A percentile compares a stretch with the other conserved stretches of the same genome.
Evolutionary conservation across 345 rosid genomes (phyloP).

Genomic region (Brassica juncea): DNA sequence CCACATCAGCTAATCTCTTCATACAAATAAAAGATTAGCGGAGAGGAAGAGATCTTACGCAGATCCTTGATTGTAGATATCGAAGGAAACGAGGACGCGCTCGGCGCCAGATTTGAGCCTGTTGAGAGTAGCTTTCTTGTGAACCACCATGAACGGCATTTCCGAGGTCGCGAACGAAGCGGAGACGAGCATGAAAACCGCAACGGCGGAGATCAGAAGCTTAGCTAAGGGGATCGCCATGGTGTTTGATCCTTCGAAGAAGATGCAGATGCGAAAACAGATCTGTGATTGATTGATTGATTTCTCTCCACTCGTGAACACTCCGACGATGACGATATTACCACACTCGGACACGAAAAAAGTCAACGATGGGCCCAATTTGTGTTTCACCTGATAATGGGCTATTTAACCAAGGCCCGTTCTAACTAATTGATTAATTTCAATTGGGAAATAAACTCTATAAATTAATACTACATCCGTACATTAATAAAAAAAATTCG

Average conservation of each 20-base stretch:
- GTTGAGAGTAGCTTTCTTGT: constrained; percentile 83
- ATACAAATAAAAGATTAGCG: background rate
- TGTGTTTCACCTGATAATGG: background rate
- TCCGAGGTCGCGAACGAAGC: constrained; percentile 60
- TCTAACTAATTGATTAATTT: background rate
- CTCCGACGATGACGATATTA: constrained; percentile 22
- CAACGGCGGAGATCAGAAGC: constrained; percentile 45
- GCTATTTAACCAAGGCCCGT: constrained; percentile 23
- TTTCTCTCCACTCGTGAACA: constrained; percentile 17
- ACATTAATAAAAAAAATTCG: background rate
- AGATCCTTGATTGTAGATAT: constrained; percentile 92
- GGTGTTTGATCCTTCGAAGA: background rate
- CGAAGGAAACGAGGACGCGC: constrained; percentile 78
- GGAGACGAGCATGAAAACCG: constrained; percentile 52
- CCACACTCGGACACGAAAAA: background rate
- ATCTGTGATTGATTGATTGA: constrained; percentile 30
- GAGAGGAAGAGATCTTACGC: constrained; percentile 51
- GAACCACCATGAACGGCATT: constrained; percentile 85
- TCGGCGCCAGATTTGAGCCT: constrained; percentile 87
- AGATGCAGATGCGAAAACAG: constrained; percentile 31
- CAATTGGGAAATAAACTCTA: background rate
- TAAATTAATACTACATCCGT: background rate
- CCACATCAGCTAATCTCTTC: background rate
- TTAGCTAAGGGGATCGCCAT: constrained; percentile 37
- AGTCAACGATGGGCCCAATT: constrained; percentile 1